Conservation (phyloP, 2,329 filamentous ascomycete species). For the Colletotrichum liaoningense region DNA sequence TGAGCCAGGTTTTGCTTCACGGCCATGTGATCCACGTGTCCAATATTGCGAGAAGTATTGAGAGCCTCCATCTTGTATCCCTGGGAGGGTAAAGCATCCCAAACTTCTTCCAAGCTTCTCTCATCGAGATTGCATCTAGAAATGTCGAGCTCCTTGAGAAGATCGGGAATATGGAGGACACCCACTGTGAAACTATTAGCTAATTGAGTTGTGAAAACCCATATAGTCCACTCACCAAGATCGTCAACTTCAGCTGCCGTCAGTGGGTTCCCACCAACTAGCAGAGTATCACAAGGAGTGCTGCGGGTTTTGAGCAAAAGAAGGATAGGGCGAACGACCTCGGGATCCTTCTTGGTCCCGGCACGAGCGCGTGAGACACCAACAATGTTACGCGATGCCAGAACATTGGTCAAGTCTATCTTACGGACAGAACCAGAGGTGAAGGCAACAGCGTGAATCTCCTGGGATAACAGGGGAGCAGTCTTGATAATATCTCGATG, state of each 20-base stretch:
- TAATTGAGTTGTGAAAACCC: neutral
- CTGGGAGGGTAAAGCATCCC: constrained; percentile 59
- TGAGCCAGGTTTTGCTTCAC: constrained; percentile 57
- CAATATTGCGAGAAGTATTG: constrained; percentile 65
- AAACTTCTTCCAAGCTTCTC: constrained; percentile 58
- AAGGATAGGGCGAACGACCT: constrained; percentile 61
- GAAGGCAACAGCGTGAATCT: constrained; percentile 67
- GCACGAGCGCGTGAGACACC: constrained; percentile 20
- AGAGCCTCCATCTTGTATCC: constrained; percentile 58
- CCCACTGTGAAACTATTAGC: constrained; percentile 39
- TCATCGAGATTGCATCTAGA: constrained; percentile 65
- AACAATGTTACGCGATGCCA: constrained; percentile 39
- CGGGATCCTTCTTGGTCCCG: constrained; percentile 41
- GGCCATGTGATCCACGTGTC: constrained; percentile 60
- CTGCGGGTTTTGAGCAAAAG: constrained; percentile 60
- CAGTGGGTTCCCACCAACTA: constrained; percentile 62
- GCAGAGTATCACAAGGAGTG: constrained; percentile 62
- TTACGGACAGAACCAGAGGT: constrained; percentile 66
- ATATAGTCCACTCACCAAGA: constrained; percentile 50
- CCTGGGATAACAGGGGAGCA: constrained; percentile 65
- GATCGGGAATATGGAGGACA: constrained; percentile 41
- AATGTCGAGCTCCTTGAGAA: constrained; percentile 60
- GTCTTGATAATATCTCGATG: constrained; percentile 42
- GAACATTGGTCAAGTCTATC: constrained; percentile 62
- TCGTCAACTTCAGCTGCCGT: constrained; percentile 60